A percentile compares a stretch with the other conserved stretches of the same genome.
phyloP scores from a whole-genome alignment of 1,284 basidiomycete genomes.

The Rhodotorula sp. region DNA sequence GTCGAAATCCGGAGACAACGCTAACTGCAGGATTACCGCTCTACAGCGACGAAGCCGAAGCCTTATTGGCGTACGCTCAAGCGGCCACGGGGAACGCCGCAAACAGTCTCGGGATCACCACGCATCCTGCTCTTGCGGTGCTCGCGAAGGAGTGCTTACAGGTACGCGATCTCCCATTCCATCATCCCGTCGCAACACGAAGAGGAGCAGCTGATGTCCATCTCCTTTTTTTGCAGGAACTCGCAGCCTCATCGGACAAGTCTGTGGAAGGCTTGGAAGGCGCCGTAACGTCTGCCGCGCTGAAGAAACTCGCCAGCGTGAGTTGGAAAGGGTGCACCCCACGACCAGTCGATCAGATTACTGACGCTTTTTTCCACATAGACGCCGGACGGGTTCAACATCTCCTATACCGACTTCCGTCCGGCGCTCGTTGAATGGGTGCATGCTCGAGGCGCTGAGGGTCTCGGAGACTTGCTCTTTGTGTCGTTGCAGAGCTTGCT shows the following conservation, averaged over 20 bases:
- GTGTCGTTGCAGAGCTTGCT: constrained; percentile 21
- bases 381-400: not conserved
- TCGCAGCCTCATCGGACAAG: not conserved
- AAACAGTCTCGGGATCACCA: constrained; percentile 8
- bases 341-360: too few species aligned
- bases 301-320: constrained; percentile 17
- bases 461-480: constrained; percentile 22
- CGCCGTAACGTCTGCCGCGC: not conserved
- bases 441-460: constrained; percentile 3
- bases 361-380: not conserved
- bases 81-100: not conserved
- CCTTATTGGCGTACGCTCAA: not conserved
- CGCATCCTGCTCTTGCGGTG: constrained; percentile 13
- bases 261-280: not conserved
- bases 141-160: constrained; percentile 9
- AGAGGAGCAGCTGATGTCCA: not conserved
- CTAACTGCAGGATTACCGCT: too few species aligned
- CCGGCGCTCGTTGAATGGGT: constrained; percentile 25
- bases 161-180: not conserved
- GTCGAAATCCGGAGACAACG: too few species aligned
- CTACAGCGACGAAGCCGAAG: constrained; percentile 14
- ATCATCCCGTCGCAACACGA: too few species aligned
- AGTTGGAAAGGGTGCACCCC: not conserved
- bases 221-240: not conserved
- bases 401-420: constrained; percentile 26